Evolutionary conservation across 305 asterid species (phyloP).

Genomic region (Fraxinus angustifolia): DNA sequence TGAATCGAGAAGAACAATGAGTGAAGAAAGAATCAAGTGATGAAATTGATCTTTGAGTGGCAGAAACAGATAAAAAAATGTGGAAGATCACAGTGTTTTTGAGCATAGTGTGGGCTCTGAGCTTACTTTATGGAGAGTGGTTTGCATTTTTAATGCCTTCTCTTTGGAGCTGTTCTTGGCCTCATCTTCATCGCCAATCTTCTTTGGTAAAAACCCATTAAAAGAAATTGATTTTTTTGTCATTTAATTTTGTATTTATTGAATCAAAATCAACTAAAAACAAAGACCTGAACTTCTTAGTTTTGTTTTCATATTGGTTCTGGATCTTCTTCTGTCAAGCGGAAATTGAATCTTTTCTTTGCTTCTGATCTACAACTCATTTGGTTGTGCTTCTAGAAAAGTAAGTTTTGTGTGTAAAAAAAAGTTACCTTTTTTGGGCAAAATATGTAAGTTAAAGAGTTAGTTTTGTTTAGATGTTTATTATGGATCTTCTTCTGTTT

Average conservation of each 20-base stretch:
- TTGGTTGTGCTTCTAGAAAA: not conserved
- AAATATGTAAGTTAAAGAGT: not conserved
- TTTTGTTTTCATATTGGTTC: constrained; percentile 10
- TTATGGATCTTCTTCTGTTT: not conserved
- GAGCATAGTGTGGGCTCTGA: constrained; percentile 66
- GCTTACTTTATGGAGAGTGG: constrained; percentile 88
- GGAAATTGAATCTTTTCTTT: not conserved
- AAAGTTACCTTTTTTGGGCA: not conserved
- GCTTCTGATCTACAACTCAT: not conserved
- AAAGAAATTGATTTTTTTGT: not conserved
- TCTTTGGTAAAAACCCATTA: constrained; percentile 36
- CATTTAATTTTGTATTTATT: not conserved
- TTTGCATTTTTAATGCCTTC: constrained; percentile 77
- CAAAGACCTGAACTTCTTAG: constrained; percentile 3
- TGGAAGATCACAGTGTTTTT: constrained; percentile 58
- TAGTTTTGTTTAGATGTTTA: not conserved
- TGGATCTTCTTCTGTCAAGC: constrained; percentile 32
- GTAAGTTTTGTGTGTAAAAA: not conserved
- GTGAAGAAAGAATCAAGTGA: not conserved
- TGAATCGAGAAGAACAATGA: not conserved
- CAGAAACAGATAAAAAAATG: constrained; percentile 18
- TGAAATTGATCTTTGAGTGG: constrained; percentile 1
- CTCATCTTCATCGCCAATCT: constrained; percentile 53
- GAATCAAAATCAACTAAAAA: constrained; percentile 6
- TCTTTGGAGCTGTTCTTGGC: constrained; percentile 82